Evolutionary conservation across 2,329 filamentous ascomycete species (phyloP).

Genomic region (Ophiocordyceps camponoti-rufipedis): DNA sequence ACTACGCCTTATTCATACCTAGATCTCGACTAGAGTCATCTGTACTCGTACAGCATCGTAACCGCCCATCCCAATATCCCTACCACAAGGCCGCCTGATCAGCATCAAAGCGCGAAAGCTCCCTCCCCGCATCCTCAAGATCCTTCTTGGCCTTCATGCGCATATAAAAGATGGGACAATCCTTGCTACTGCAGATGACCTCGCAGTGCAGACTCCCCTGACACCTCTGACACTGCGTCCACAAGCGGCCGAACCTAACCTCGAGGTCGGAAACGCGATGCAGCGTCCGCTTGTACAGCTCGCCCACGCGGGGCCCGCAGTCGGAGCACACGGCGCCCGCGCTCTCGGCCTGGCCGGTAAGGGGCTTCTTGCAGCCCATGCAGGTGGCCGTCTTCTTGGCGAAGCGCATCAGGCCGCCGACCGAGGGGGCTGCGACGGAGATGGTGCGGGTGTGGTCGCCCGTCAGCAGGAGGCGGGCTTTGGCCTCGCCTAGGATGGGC

Average conservation of each 20-base stretch:
- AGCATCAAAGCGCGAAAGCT: conserved; percentile 74
- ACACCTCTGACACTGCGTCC: conserved; percentile 96
- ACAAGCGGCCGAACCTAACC: conserved; percentile 77
- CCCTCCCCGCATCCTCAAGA: conserved; percentile 83
- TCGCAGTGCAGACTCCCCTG: conserved; percentile 97
- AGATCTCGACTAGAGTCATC: too few relatives aligned
- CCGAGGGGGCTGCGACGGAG: conserved; percentile 73
- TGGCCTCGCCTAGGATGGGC: conserved; percentile 87
- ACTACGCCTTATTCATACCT: too few relatives aligned
- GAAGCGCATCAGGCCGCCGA: conserved; percentile 96
- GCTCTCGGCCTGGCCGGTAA: conserved; percentile 61
- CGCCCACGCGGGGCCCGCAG: conserved; percentile 69
- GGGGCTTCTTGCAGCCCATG: conserved; percentile 97
- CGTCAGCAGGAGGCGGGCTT: conserved; percentile 67
- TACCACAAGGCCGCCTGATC: conserved; percentile 53
- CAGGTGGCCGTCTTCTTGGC: conserved; percentile 95
- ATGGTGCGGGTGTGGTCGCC: conserved; percentile 94
- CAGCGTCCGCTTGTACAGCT: conserved; percentile 84
- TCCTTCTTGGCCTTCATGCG: conserved; percentile 99
- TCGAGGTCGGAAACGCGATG: conserved; percentile 82
- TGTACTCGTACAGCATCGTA: too few relatives aligned
- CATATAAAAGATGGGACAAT: conserved; percentile 99
- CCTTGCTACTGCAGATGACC: conserved; percentile 89
- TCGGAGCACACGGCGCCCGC: conserved; percentile 76
- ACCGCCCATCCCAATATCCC: neutral